Evolutionary conservation across 1,284 basidiomycete genomes (phyloP).

Genomic region (Fomitopsis palustris): DNA sequence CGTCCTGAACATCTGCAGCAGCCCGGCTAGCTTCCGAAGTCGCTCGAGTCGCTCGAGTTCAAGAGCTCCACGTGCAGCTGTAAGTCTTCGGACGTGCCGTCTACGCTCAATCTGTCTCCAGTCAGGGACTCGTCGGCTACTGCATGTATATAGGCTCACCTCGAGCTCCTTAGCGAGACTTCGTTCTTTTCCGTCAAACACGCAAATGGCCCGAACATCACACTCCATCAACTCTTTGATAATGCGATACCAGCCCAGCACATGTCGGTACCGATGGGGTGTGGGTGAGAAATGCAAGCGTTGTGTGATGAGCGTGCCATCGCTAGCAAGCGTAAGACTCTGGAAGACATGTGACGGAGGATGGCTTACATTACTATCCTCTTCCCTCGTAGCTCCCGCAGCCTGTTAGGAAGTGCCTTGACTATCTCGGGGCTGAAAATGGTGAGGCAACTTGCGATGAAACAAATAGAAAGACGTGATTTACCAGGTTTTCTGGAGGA

Average conservation of each 20-base stretch:
- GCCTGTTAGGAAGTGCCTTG: slow-evolving; percentile 6
- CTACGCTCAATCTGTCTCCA: slow-evolving; percentile 45
- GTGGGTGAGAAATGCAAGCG: slow-evolving; percentile 67
- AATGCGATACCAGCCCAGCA: slow-evolving; percentile 74
- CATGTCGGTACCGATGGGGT: slow-evolving; percentile 61
- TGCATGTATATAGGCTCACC: slow-evolving; percentile 34
- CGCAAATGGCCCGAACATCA: slow-evolving; percentile 60
- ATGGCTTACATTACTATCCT: slow-evolving; percentile 7
- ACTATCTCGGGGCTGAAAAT: slow-evolving; percentile 5
- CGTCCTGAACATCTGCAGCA: slow-evolving; percentile 34
- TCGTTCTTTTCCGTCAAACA: slow-evolving; percentile 72
- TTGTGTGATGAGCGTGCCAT: slow-evolving; percentile 80
- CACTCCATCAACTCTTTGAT: slow-evolving; percentile 55
- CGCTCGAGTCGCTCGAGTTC: slow-evolving; percentile 51
- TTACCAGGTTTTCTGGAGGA: slow-evolving; percentile 7
- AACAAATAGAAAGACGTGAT: not conserved
- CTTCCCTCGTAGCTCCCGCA: slow-evolving; percentile 5
- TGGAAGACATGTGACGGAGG: not conserved
- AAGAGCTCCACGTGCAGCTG: slow-evolving; percentile 45
- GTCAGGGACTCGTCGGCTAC: not conserved
- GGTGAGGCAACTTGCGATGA: not conserved
- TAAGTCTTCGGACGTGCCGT: slow-evolving; percentile 41
- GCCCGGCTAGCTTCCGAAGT: slow-evolving; percentile 40
- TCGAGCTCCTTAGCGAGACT: slow-evolving; percentile 67
- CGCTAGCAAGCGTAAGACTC: slow-evolving; percentile 37